A percentile compares a stretch with the other conserved stretches of the same genome.
Conservation (phyloP, 73 alveolate species). For the Halteria grandinella region DNA sequence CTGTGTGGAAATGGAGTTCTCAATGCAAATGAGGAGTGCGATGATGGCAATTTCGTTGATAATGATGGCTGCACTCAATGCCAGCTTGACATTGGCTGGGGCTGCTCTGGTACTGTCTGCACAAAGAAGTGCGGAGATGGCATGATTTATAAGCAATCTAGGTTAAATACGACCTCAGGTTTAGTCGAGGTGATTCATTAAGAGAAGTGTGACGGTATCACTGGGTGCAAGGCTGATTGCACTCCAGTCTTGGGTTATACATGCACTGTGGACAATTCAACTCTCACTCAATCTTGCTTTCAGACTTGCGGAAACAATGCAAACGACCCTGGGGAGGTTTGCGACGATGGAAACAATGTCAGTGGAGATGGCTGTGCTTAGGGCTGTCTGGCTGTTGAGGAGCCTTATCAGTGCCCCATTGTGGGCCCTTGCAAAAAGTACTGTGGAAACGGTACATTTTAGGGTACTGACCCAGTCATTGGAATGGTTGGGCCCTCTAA, state of each 20-base stretch:
- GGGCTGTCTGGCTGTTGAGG: constrained; percentile 16
- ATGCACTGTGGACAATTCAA: not conserved
- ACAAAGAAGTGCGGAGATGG: constrained; percentile 29
- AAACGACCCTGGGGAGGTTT: constrained; percentile 27
- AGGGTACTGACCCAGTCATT: not conserved
- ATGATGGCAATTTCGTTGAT: constrained; percentile 66
- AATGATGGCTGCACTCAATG: constrained; percentile 68
- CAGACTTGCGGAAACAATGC: constrained; percentile 11
- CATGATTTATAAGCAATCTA: constrained; percentile 1
- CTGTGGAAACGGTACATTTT: constrained; percentile 19
- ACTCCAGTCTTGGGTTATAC: constrained; percentile 11
- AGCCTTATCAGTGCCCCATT: constrained; percentile 6
- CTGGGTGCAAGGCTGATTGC: constrained; percentile 38
- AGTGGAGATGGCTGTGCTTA: constrained; percentile 58
- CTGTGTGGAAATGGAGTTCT: constrained; percentile 58
- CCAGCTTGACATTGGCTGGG: constrained; percentile 35
- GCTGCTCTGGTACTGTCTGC: constrained; percentile 39
- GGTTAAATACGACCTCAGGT: not conserved
- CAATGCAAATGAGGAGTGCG: constrained; percentile 61
- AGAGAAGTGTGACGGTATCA: constrained; percentile 11
- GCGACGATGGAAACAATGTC: constrained; percentile 37
- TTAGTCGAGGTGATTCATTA: not conserved
- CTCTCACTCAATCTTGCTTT: not conserved
- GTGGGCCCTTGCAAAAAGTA: constrained; percentile 5
- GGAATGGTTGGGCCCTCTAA: not conserved